Percentiles rank a stretch among this genome's conserved stretches.
Evolutionary conservation across 345 rosid genomes (phyloP).

Genomic region (Anastatica hierochuntica): DNA sequence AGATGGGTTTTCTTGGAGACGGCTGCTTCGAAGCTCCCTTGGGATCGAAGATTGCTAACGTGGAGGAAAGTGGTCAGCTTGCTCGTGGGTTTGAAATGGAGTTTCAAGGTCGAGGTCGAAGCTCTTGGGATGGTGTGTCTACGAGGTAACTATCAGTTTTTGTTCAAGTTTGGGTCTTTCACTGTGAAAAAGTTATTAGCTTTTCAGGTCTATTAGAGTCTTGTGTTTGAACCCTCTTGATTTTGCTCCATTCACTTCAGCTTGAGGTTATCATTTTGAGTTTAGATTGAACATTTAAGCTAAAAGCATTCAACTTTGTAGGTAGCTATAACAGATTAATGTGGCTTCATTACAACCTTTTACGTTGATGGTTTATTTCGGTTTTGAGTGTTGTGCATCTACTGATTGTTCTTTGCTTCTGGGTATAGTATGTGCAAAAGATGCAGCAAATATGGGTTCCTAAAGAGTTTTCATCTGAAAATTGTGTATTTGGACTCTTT

Average conservation of each 20-base stretch:
- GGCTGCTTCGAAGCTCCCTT: conserved; percentile 26
- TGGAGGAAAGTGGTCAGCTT: conserved; percentile 8
- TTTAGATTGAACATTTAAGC: neutral
- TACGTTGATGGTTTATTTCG: conserved; percentile 2
- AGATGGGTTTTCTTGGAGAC: conserved; percentile 23
- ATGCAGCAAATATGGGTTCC: neutral
- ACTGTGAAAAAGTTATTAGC: conserved; percentile 1
- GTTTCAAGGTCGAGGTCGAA: neutral
- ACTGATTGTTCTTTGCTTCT: neutral
- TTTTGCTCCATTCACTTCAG: neutral
- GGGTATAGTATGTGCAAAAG: neutral
- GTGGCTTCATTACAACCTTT: conserved; percentile 1
- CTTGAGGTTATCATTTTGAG: neutral
- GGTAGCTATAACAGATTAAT: conserved; percentile 5
- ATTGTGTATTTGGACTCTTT: neutral
- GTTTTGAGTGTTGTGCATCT: conserved; percentile 10
- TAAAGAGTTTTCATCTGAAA: neutral
- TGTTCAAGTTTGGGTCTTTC: conserved; percentile 7
- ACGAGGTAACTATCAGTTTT: conserved; percentile 6
- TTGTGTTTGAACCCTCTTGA: too few species aligned
- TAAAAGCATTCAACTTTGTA: too few species aligned
- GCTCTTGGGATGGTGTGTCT: conserved; percentile 15
- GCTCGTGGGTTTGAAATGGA: conserved; percentile 1
- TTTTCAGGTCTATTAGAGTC: too few species aligned
- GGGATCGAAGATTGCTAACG: conserved; percentile 21